Base-by-base conservation (phyloP, 352 stramenopile genomes). In the Pythium rishiriense region DNA sequence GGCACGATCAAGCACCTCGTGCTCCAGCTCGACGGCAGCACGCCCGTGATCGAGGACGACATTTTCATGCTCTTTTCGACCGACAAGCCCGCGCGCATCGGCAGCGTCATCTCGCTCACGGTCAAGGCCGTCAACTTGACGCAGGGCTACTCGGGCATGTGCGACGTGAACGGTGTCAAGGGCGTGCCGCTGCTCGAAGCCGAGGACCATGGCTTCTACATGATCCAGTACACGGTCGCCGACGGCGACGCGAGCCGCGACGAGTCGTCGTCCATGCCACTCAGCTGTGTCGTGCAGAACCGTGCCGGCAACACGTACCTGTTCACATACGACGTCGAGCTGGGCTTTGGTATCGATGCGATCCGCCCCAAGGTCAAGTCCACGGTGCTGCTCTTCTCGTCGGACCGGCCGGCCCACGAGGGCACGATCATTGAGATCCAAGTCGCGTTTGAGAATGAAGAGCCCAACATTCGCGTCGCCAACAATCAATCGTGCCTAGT, bases 371-470 rank as follows among this genome's bases (percentile, higher is more conserved):
- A 75, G 49, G 64, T 87, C 26, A 41, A 60, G 9, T 73, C 72
- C 9, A 89, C 80, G 3, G 62, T 69, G 43, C 68, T 89, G 12
- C 59, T 89, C 8, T 87, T 87, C 55, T 79, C 78, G 11, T 87
- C 78, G 2, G 80, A 89, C 58, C 69, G 73, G 5, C 80, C 80
- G 31, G 80, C 80, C 6, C 78, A 89, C 37, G 80, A 84, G 66
- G 78, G 78, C 25, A 83, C 76, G 31, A 80, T 89, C 58, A 86
- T 89, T 59, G 80, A 87, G 48, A 73, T 87, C 39, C 80, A 89
- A 41, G 68, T 89, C 42, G 64, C 56, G 19, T 70, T 86, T 22
- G 48, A 70, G 10, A 72, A 85, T 26, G 64, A 79, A 25, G 69
- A 84, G 43, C 67, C 66, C n/a, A 45, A 79, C 14, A 45, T 87